These are phyloP conservation scores for Starmerella roubikii DNA, from an alignment of 805 yeast species.

Conservation along the genomic window DNA sequence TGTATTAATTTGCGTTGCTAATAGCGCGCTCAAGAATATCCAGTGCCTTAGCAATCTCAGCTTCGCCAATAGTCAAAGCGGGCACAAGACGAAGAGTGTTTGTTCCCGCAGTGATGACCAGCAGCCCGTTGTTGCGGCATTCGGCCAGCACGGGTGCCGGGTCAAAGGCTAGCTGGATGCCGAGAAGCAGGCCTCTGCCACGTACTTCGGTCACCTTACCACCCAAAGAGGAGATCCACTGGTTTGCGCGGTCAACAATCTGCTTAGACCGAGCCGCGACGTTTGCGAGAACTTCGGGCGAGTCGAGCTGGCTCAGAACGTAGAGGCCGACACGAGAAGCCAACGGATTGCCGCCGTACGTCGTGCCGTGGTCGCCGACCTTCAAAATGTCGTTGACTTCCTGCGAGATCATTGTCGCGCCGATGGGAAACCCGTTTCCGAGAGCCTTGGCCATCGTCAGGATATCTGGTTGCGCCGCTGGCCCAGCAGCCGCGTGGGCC, in stretches of 20 bases:
- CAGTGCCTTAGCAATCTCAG: constrained; percentile 57
- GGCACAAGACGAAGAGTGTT: constrained; percentile 87
- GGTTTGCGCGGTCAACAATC: constrained; percentile 35
- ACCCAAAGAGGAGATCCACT: constrained; percentile 31
- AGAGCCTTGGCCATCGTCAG: constrained; percentile 89
- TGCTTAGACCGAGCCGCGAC: constrained; percentile 50
- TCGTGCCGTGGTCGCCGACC: constrained; percentile 96
- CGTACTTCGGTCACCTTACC: constrained; percentile 53
- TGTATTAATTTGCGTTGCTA: too few relatives aligned
- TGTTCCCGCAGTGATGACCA: constrained; percentile 83
- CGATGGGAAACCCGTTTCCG: constrained; percentile 94
- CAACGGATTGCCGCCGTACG: constrained; percentile 94
- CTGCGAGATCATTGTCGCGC: constrained; percentile 81
- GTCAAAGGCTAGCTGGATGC: constrained; percentile 58
- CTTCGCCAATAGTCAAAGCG: constrained; percentile 69
- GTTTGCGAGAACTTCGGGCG: constrained; percentile 41
- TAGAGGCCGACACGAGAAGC: constrained; percentile 70
- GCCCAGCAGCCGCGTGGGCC: constrained; percentile 73
- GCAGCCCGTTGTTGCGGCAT: constrained; percentile 67
- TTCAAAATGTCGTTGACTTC: constrained; percentile 55
- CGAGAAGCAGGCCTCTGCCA: constrained; percentile 81
- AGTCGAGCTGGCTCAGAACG: constrained; percentile 56
- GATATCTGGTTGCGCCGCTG: constrained; percentile 85
- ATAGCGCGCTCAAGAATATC: constrained; percentile 42
- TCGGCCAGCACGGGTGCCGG: constrained; percentile 48